Percentiles rank a stretch among this genome's conserved stretches.
Evolutionary conservation across 1,139 yeast genomes (phyloP).

Genomic region (Kodamaea derodonti): DNA sequence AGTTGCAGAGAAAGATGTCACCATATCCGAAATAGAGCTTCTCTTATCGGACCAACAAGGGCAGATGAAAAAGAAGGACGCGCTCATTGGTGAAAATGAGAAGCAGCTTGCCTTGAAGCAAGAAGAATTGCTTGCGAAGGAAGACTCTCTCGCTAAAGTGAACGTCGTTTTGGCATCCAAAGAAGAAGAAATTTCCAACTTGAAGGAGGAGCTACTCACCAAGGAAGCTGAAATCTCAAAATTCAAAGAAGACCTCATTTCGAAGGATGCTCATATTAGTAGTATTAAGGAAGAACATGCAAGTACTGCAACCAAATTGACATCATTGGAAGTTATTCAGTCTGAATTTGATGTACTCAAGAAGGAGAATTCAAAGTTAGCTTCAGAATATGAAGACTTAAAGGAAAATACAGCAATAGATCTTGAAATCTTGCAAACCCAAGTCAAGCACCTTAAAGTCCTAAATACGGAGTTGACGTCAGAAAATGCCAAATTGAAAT

Average conservation of each 20-base stretch:
- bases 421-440: slow-evolving; percentile 11
- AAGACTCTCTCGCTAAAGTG: not conserved
- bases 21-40: not conserved
- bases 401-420: slow-evolving; percentile 4
- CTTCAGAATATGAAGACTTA: slow-evolving; percentile 3
- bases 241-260: slow-evolving; percentile 6
- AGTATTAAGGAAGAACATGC: not conserved
- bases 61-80: not conserved
- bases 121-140: not conserved
- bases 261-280: not conserved
- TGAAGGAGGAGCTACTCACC: slow-evolving; percentile 1
- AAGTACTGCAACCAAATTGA: not conserved
- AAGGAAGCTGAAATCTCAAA: slow-evolving; percentile 1
- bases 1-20: not conserved
- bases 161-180: slow-evolving; percentile 7
- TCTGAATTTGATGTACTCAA: slow-evolving; percentile 8
- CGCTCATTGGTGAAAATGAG: not conserved
- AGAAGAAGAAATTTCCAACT: slow-evolving; percentile 11
- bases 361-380: slow-evolving; percentile 8
- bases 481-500: not conserved
- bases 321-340: slow-evolving; percentile 1
- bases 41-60: not conserved
- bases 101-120: not conserved
- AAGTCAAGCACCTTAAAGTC: slow-evolving; percentile 14
- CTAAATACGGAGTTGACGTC: slow-evolving; percentile 1